phyloP scores from a whole-genome alignment of 345 rosid species.

The Erysimum cheiranthoides region DNA sequence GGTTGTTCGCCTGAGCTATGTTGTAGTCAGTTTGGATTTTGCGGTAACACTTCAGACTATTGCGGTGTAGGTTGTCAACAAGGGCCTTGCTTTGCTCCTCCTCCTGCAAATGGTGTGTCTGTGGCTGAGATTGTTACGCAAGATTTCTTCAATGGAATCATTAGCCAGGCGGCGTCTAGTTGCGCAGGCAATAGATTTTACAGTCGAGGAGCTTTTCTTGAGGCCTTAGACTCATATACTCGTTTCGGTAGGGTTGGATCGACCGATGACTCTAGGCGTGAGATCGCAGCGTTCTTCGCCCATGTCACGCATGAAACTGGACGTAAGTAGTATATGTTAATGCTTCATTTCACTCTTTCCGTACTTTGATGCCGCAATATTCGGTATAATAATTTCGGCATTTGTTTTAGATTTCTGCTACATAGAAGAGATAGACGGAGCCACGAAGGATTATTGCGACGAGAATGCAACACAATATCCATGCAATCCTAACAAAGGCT shows the following conservation, averaged over 20 bases:
- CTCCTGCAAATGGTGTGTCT: slow-evolving; percentile 48
- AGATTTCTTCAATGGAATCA: slow-evolving; percentile 62
- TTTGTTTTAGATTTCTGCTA: slow-evolving; percentile 60
- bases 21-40: slow-evolving; percentile 53
- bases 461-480: slow-evolving; percentile 52
- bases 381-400: background rate
- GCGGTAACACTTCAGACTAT: slow-evolving; percentile 50
- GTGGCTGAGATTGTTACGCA: slow-evolving; percentile 53
- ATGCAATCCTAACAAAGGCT: slow-evolving; percentile 58
- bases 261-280: slow-evolving; percentile 61
- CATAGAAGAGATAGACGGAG: slow-evolving; percentile 61
- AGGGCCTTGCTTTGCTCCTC: slow-evolving; percentile 61
- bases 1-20: slow-evolving; percentile 55
- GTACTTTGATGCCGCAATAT: background rate
- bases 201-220: slow-evolving; percentile 59
- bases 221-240: slow-evolving; percentile 55
- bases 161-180: slow-evolving; percentile 51
- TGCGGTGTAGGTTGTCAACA: slow-evolving; percentile 62
- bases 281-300: slow-evolving; percentile 83
- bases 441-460: slow-evolving; percentile 55
- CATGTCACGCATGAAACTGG: slow-evolving; percentile 89
- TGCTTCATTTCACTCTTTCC: background rate
- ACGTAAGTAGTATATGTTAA: slow-evolving; percentile 51
- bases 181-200: slow-evolving; percentile 72
- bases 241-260: slow-evolving; percentile 63